A percentile compares a stretch with the other conserved stretches of the same genome.
phyloP scores from a whole-genome alignment of 352 stramenopile genomes.

The Phytophthora melonis region DNA sequence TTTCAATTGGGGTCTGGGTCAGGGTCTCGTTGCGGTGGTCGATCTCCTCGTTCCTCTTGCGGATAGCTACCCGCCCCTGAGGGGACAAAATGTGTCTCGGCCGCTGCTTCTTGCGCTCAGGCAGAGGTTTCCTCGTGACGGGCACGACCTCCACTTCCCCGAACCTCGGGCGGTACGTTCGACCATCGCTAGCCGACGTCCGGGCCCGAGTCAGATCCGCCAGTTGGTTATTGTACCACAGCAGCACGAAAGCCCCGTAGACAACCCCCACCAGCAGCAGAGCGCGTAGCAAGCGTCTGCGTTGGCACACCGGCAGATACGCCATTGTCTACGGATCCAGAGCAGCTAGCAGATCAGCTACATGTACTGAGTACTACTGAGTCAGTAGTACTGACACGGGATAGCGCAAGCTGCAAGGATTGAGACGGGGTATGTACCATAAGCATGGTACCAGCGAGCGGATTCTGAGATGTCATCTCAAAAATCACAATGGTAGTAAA shows the following conservation, averaged over 20 bases:
- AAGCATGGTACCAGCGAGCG: not conserved
- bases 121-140: constrained; percentile 16
- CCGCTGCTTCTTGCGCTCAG: constrained; percentile 15
- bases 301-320: not conserved
- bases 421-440: not conserved
- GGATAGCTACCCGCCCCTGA: constrained; percentile 15
- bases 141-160: constrained; percentile 21
- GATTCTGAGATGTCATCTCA: not conserved
- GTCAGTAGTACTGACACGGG: not conserved
- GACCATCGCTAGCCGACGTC: not conserved
- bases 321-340: not conserved
- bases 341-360: not conserved
- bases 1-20: not conserved
- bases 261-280: constrained; percentile 1
- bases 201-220: not conserved
- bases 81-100: constrained; percentile 26
- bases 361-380: too few relatives aligned
- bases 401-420: not conserved
- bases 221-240: constrained; percentile 21
- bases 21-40: constrained; percentile 6
- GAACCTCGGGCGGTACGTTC: constrained; percentile 24
- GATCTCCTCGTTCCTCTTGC: constrained; percentile 4
- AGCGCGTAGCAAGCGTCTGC: constrained; percentile 1
- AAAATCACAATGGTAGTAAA: not conserved
- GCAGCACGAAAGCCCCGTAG: constrained; percentile 17